Conservation (phyloP, 192 early-diverging fungal species). For the Coemansia sp. region DNA sequence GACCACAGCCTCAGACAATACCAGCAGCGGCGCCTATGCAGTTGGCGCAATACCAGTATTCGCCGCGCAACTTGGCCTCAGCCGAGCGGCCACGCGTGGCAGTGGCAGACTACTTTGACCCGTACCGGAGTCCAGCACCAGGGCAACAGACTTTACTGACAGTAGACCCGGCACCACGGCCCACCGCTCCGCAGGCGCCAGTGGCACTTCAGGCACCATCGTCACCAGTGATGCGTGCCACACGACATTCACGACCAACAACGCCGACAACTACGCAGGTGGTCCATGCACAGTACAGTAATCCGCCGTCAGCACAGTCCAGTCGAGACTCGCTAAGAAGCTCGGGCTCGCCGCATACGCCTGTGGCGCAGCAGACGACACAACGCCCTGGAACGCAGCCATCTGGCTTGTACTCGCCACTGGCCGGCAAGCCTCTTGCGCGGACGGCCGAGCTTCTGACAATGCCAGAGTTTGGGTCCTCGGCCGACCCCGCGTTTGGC, state of each 20-base stretch:
- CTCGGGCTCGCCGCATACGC: neutral
- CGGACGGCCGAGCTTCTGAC: neutral
- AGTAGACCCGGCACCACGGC: slow-evolving; percentile 1
- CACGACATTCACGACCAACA: slow-evolving; percentile 44
- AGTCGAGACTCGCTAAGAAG: slow-evolving; percentile 27
- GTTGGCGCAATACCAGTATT: slow-evolving; percentile 43
- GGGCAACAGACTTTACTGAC: slow-evolving; percentile 27
- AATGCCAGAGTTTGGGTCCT: neutral
- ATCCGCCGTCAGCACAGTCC: slow-evolving; percentile 15
- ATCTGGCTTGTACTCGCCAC: slow-evolving; percentile 2
- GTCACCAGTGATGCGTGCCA: slow-evolving; percentile 50
- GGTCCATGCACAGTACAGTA: slow-evolving; percentile 9
- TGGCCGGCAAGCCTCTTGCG: neutral
- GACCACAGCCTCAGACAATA: slow-evolving; percentile 5
- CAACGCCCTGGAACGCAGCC: neutral
- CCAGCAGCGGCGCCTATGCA: slow-evolving; percentile 12
- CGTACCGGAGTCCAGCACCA: slow-evolving; percentile 27
- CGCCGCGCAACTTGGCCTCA: slow-evolving; percentile 7
- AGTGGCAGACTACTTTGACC: slow-evolving; percentile 52
- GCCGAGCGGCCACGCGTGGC: slow-evolving; percentile 23
- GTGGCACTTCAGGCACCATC: slow-evolving; percentile 17
- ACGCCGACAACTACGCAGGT: slow-evolving; percentile 27
- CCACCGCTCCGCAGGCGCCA: slow-evolving; percentile 4
- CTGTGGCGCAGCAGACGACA: neutral
- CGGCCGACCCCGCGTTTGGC: neutral